A percentile compares a stretch with the other conserved stretches of the same genome.
Conservation (phyloP, 78 protist species). For the Polysphondylium violaceum region DNA sequence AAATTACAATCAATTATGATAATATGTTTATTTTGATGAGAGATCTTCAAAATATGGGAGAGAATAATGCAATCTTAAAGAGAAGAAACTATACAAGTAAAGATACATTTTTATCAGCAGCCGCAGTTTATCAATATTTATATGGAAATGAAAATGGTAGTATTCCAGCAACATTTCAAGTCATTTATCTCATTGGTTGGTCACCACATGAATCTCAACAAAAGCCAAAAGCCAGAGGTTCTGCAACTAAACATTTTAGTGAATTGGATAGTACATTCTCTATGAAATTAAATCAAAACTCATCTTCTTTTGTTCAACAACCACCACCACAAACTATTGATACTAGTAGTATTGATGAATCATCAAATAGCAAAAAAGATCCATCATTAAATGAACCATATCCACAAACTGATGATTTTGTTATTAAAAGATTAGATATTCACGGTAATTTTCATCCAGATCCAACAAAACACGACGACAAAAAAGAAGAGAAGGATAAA, state of each 20-base stretch:
- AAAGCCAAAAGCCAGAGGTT: conserved; percentile 80
- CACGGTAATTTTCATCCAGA: conserved; percentile 65
- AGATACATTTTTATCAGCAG: conserved; percentile 79
- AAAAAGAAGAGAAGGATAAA: not conserved
- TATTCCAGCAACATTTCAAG: conserved; percentile 83
- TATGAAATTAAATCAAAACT: conserved; percentile 5
- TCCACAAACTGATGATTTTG: conserved; percentile 65
- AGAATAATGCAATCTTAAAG: conserved; percentile 69
- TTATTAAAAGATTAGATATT: conserved; percentile 68
- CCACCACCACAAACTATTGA: not conserved
- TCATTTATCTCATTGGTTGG: conserved; percentile 86
- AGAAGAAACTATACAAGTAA: conserved; percentile 42
- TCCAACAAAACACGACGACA: not conserved
- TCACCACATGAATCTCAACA: conserved; percentile 86
- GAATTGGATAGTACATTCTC: conserved; percentile 30
- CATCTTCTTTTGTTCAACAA: not conserved
- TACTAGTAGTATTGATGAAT: not conserved
- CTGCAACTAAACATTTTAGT: conserved; percentile 61
- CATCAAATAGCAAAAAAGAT: not conserved
- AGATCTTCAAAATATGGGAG: conserved; percentile 85
- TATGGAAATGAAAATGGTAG: conserved; percentile 64
- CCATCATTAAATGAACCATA: conserved; percentile 49
- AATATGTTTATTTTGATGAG: conserved; percentile 72
- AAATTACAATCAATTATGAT: conserved; percentile 45
- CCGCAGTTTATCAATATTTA: conserved; percentile 54